phyloP scores from a whole-genome alignment of 208 protist species.

The Porcisia deanei region DNA sequence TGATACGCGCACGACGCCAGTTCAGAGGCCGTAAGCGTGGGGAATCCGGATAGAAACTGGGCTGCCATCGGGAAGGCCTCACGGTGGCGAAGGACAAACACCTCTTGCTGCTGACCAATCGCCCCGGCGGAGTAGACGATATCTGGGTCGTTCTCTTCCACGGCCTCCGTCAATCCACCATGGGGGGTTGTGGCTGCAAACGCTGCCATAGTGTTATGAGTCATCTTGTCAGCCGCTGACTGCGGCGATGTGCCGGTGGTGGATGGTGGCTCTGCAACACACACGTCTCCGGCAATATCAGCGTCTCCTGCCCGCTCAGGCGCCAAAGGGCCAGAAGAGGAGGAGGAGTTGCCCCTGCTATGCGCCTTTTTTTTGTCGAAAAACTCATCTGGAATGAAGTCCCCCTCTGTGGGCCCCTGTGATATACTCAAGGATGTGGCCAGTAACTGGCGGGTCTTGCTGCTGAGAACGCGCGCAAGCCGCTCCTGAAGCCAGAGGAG shows the following conservation, averaged over 20 bases:
- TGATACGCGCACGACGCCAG: constrained; percentile 26
- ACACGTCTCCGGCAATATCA: background rate
- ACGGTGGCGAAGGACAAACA: constrained; percentile 56
- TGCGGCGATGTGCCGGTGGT: background rate
- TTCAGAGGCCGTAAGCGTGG: constrained; percentile 11
- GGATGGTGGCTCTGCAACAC: background rate
- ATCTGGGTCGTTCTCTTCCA: constrained; percentile 18
- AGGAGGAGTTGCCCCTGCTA: background rate
- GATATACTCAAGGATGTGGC: constrained; percentile 39
- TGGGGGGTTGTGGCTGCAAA: background rate
- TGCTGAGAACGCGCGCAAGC: constrained; percentile 40
- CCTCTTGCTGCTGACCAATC: constrained; percentile 50
- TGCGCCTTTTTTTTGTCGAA: constrained; percentile 22
- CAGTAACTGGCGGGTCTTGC: constrained; percentile 37
- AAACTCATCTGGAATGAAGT: constrained; percentile 66
- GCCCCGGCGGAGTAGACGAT: constrained; percentile 60
- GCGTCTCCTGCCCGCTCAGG: background rate
- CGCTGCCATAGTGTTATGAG: background rate
- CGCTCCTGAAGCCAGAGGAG: constrained; percentile 63
- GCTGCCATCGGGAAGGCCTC: constrained; percentile 45
- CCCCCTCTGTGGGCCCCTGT: constrained; percentile 31
- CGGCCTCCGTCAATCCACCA: background rate
- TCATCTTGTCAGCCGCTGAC: background rate
- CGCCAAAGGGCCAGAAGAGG: background rate
- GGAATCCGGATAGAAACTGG: constrained; percentile 46